Percentiles rank a stretch among this genome's conserved stretches.
Conservation (phyloP, 225 moss, liverwort and hornwort species). For the Sphagnum contortum region DNA sequence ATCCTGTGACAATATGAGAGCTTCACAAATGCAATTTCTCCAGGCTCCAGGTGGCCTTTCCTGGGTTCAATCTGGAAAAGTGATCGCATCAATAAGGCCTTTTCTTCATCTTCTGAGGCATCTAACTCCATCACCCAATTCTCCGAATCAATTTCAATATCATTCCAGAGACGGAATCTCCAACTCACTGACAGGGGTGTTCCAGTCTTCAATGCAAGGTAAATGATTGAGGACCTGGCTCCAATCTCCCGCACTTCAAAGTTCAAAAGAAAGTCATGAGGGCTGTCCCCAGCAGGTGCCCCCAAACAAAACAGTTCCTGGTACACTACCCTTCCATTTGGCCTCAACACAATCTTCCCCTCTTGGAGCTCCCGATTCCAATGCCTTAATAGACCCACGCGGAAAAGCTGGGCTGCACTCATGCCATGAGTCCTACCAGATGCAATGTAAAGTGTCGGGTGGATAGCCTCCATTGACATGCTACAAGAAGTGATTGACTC, state of each 20-base stretch:
- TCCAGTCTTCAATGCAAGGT: conserved; percentile 55
- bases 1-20: conserved; percentile 54
- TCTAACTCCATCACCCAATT: conserved; percentile 75
- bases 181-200: conserved; percentile 61
- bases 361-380: conserved; percentile 38
- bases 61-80: conserved; percentile 73
- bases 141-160: conserved; percentile 70
- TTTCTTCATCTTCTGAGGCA: conserved; percentile 47
- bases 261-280: conserved; percentile 48
- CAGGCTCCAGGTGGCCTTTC: conserved; percentile 53
- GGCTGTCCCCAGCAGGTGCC: conserved; percentile 36
- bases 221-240: conserved; percentile 47
- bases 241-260: conserved; percentile 56
- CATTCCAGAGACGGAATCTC: conserved; percentile 84
- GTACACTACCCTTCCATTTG: conserved; percentile 52
- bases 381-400: conserved; percentile 46
- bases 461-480: conserved; percentile 41
- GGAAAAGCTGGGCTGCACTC: conserved; percentile 76
- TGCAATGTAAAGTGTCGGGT: conserved; percentile 49
- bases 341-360: conserved; percentile 38
- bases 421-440: conserved; percentile 47
- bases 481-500: conserved; percentile 28
- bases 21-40: conserved; percentile 46
- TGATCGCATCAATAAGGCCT: conserved; percentile 39
- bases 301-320: conserved; percentile 82